These are phyloP conservation scores for Epicoccum sorghinum DNA, from an alignment of 2,329 filamentous ascomycete species.

Conservation along the genomic window DNA sequence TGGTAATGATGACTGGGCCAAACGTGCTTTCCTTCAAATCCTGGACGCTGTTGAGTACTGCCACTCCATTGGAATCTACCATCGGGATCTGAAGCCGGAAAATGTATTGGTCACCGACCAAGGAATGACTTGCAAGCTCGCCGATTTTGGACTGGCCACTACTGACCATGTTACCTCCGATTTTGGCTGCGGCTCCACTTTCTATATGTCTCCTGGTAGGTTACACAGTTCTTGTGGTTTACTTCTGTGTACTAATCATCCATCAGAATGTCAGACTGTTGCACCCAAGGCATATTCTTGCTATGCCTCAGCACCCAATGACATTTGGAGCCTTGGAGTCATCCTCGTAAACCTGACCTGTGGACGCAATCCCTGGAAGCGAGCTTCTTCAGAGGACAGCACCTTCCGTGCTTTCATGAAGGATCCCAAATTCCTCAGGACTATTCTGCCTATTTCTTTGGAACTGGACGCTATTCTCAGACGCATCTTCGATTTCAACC, in stretches of 20 bases:
- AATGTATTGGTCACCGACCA: constrained; percentile 92
- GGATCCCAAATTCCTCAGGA: constrained; percentile 85
- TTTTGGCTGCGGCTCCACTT: constrained; percentile 96
- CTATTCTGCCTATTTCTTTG: constrained; percentile 87
- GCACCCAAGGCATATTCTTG: constrained; percentile 71
- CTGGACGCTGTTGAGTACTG: constrained; percentile 96
- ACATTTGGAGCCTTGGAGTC: constrained; percentile 97
- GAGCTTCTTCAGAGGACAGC: constrained; percentile 89
- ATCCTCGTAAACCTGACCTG: constrained; percentile 97
- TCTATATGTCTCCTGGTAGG: constrained; percentile 99
- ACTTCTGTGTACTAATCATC: constrained; percentile 32
- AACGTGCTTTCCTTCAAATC: constrained; percentile 89
- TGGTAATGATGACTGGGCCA: constrained; percentile 87
- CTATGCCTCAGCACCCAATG: constrained; percentile 92
- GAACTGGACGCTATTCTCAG: constrained; percentile 88
- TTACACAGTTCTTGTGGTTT: constrained; percentile 21
- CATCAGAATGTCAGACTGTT: constrained; percentile 84
- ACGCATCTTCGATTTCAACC: constrained; percentile 86
- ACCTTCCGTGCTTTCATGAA: constrained; percentile 91
- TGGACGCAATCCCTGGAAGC: constrained; percentile 98
- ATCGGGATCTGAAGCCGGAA: constrained; percentile 96
- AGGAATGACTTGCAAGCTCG: constrained; percentile 90
- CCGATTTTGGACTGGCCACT: constrained; percentile 95
- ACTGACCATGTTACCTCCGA: constrained; percentile 83
- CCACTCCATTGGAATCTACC: constrained; percentile 92